A percentile compares a stretch with the other conserved stretches of the same genome.
Evolutionary conservation across 192 early-diverging fungal species (phyloP).

Genomic region (Backusella liffmaniae): DNA sequence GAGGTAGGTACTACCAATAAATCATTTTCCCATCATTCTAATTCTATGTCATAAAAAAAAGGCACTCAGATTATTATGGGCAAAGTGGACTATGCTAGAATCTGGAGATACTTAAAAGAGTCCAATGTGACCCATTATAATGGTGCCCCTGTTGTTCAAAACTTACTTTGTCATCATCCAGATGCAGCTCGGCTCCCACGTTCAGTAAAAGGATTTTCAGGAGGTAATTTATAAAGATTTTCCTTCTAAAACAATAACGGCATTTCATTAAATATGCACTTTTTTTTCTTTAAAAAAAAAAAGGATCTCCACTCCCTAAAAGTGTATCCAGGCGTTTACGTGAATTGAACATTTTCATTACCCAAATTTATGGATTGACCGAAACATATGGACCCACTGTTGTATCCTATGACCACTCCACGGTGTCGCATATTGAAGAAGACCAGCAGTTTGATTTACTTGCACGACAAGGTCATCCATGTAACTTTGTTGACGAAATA

Average conservation of each 20-base stretch:
- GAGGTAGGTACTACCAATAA: background rate
- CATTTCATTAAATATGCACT: background rate
- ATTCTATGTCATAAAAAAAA: background rate
- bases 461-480: slow-evolving; percentile 53
- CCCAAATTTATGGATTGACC: slow-evolving; percentile 63
- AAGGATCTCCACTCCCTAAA: slow-evolving; percentile 49
- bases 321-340: slow-evolving; percentile 45
- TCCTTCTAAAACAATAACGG: background rate
- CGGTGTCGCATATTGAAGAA: slow-evolving; percentile 27
- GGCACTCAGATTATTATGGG: slow-evolving; percentile 49
- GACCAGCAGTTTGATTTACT: slow-evolving; percentile 38
- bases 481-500: slow-evolving; percentile 48
- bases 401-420: slow-evolving; percentile 36
- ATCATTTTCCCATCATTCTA: no score
- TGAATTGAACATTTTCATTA: slow-evolving; percentile 48
- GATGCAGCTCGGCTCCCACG: slow-evolving; percentile 28
- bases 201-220: slow-evolving; percentile 10
- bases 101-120: slow-evolving; percentile 49
- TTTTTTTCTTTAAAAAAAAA: slow-evolving; percentile 4
- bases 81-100: slow-evolving; percentile 55
- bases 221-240: slow-evolving; percentile 5
- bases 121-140: slow-evolving; percentile 57
- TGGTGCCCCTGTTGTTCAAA: slow-evolving; percentile 61
- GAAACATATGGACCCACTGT: slow-evolving; percentile 56
- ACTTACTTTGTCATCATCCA: slow-evolving; percentile 48